Conservation (phyloP, 441 rosid species). For the Erysimum cheiri region DNA sequence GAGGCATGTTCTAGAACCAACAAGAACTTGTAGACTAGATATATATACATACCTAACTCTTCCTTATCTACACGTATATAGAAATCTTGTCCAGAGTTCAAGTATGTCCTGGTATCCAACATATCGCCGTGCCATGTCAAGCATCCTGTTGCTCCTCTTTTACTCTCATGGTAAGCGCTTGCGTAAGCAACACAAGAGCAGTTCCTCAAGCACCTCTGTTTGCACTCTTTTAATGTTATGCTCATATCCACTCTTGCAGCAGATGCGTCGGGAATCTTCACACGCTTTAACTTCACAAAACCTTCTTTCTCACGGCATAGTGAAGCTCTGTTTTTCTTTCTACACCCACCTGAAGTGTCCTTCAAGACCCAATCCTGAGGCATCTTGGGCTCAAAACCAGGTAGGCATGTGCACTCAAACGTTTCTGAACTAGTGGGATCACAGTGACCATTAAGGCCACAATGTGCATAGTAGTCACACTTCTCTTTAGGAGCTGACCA, state of each 20-base stretch:
- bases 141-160: constrained; percentile 59
- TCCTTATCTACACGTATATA: constrained; percentile 53
- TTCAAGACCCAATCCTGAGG: constrained; percentile 53
- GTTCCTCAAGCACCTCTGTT: constrained; percentile 54
- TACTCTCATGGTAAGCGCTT: constrained; percentile 50
- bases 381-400: constrained; percentile 63
- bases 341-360: constrained; percentile 61
- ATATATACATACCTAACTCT: constrained; percentile 44
- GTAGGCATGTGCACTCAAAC: constrained; percentile 64
- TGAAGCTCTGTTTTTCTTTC: constrained; percentile 40
- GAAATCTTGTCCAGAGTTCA: constrained; percentile 53
- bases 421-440: constrained; percentile 39
- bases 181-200: constrained; percentile 70
- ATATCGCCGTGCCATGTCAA: constrained; percentile 64
- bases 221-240: constrained; percentile 56
- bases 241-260: constrained; percentile 51
- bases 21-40: too few relatives aligned
- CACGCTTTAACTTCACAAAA: constrained; percentile 52
- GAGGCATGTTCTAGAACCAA: too few relatives aligned
- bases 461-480: constrained; percentile 58
- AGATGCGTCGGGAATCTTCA: constrained; percentile 64
- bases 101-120: constrained; percentile 53
- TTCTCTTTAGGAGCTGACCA: constrained; percentile 55
- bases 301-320: constrained; percentile 63
- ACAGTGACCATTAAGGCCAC: constrained; percentile 66